Base-by-base conservation (phyloP, 2,329 filamentous ascomycete species). In the Exophiala xenobiotica region DNA sequence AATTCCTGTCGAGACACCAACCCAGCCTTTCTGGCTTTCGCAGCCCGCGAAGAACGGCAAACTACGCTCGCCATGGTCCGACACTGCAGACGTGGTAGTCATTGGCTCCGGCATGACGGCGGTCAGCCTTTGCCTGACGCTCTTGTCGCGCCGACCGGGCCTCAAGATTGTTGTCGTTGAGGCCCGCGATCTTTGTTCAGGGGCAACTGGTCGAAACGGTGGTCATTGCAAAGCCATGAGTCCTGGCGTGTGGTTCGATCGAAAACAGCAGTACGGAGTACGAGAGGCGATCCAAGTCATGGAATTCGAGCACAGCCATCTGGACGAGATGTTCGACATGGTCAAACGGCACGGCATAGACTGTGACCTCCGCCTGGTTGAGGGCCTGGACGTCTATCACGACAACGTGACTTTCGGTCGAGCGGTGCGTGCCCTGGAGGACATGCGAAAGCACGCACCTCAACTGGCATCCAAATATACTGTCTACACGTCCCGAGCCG, bases 71-170 rank as follows among this genome's bases (percentile, higher is more conserved):
- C 24, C 44, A 4, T 53, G 69, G 0, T 60, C 65, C 5, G 24
- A 54, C 2, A 43, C 61, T 29, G 57, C 64, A 2, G 64, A 69
- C 44, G 53, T 65, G 27, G 65, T 59, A 3, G 61, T 71, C 23
- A 66, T 70, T 37, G 68, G 68, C 20, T 70, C 68, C 3, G 68
- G 68, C 1, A 68, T 70, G 43, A 67, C 67, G 0, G 65, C 66
- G 2, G 61, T 68, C 1, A 63, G 67, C 1, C 65, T 65, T 0
- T 61, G 65, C 1, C 64, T 64, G 37, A 63, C 65, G 22, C 51
- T 71, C 1, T 54, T 70, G 5, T 60, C 65, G 4, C 41, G 55
- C 16, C 55, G 64, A 18, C 59, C 63, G 0, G 46, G 56, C 7
- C 59, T 62, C 5, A 63, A 55, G 0, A 61, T 71, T 11, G 64